Percentiles rank a stretch among this genome's conserved stretches.
Conservation (phyloP, 805 yeast species). For the Isabelozyma rhagii region DNA sequence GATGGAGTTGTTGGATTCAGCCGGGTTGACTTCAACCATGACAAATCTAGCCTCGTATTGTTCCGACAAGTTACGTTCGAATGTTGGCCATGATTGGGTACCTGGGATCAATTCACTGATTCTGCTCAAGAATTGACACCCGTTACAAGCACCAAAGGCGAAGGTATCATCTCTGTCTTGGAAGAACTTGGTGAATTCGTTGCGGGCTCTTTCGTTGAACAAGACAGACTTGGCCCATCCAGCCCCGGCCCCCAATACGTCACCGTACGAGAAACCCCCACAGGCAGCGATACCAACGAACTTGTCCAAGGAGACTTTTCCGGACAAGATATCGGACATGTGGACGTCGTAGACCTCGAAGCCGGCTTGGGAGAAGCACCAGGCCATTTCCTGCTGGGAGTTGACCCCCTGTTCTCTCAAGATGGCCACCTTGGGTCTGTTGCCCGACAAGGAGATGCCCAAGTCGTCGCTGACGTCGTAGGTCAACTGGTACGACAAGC, state of each 20-base stretch:
- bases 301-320: conserved; percentile 65
- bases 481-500: conserved; percentile 76
- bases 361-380: conserved; percentile 93
- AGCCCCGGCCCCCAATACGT: conserved; percentile 96
- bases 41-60: conserved; percentile 95
- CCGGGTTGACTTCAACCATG: conserved; percentile 70
- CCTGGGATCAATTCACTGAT: conserved; percentile 88
- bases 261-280: conserved; percentile 99
- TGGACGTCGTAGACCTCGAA: conserved; percentile 93
- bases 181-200: conserved; percentile 78
- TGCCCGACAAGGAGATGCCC: conserved; percentile 26
- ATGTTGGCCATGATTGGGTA: conserved; percentile 91
- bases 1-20: conserved; percentile 53
- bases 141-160: conserved; percentile 98
- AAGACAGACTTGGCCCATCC: conserved; percentile 98
- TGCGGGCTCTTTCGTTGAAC: conserved; percentile 72
- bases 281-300: conserved; percentile 96
- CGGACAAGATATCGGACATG: conserved; percentile 86
- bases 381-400: conserved; percentile 98
- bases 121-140: conserved; percentile 93
- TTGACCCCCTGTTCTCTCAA: conserved; percentile 98
- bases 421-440: conserved; percentile 87
- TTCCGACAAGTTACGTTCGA: conserved; percentile 86
- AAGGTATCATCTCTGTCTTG: conserved; percentile 85
- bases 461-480: conserved; percentile 57